Base-by-base conservation (phyloP, 2,329 filamentous ascomycete species). In the Volutella citrinella region DNA sequence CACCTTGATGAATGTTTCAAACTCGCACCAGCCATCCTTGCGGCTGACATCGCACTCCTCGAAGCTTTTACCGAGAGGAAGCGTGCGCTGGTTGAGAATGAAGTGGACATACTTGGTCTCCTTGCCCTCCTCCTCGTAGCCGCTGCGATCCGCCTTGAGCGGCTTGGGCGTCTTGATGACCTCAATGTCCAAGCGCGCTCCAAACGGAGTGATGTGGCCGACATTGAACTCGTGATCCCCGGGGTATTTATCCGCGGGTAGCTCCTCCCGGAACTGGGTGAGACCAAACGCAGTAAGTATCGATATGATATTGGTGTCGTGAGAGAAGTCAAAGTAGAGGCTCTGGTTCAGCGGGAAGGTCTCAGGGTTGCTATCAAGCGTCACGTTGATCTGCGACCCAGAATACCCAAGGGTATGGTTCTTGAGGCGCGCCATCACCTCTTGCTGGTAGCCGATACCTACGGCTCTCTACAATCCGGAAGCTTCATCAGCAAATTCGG, bases 11-110 rank as follows among this genome's bases (percentile, higher is more conserved):
- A 89, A 88, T 0, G 80, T 80, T 4, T 71, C 69, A 30, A 89
- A 57, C 54, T 88, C 83, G 54, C 85, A 89, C 84, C 85, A 89
- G 1, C 84, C 85, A 56, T 89, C 85, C 26, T 80, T 73, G 5
- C 84, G 64, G 10, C 69, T 54, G 3, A 47, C 61, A 23, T 76
- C 82, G 48, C 85, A 89, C 38, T 79, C 74, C 2, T 73, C 60
- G 41, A 86, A 80, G 51, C 80, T 87, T 39, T 59, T 59, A 7
- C 83, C 80, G 1, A 89, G 64, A 2, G 84, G 84, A 1, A 89
- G 51, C 0, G 84, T 89, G 19, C 85, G 69, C 61, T 87, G 83
- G 56, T 87, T 87, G 27, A 87, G 69, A 4, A 87, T 60, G 50
- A 89, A 85, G 56, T 87, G 84, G 6, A 89, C 69, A 56, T 89